Evolutionary conservation across 768 basidiomycete species (phyloP), one percentile per base, ranked within the genome.

Genomic region (Termitomyces sp.): DNA sequence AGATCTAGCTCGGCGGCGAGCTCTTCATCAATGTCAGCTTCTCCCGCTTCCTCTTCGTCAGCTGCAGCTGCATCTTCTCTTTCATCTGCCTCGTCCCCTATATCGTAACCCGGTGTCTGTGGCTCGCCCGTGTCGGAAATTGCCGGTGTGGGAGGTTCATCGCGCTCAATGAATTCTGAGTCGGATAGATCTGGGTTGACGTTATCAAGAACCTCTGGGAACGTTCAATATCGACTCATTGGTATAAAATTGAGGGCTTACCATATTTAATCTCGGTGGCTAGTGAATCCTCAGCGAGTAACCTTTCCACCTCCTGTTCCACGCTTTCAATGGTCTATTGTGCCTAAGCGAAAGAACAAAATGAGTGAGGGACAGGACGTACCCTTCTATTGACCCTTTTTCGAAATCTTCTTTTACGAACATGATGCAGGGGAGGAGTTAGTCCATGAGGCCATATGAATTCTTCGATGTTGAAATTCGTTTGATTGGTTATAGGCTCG

Each of bases 371-470:
- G n/a, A 10, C 45, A 23, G 29, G 16, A 75, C 83, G 38, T 63
- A 92, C 92, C 63, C 92, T 74, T 69, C 82, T 80, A 66, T 93
- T 95, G 19, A 93, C 85, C 43, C 95, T 80, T 72, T 94, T 95
- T 58, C 96, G 82, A 73, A 98, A 98, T 43, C 97, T 77, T 38
- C 96, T 82, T 71, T 97, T 97, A 54, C 96, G 82, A 45, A 85
- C 92, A 66, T 95, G 86, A 62, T 90, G 86, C 54, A 99, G 72
- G 2, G 97, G 96, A 48, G 96, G 96, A 0, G 95, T 97, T 45
- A 98, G 78, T 3, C 97, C 97, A 65, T 98, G 95, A 0, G 91
- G 95, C 89, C 92, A 99, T 54, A 98, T 93, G 71, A 95, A 98
- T 62, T 98, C 95, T 62, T 97, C 93, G 47, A 97, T 82, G 63